Base-by-base conservation (phyloP, 2,329 filamentous ascomycete genomes). In the Alternaria consortialis region DNA sequence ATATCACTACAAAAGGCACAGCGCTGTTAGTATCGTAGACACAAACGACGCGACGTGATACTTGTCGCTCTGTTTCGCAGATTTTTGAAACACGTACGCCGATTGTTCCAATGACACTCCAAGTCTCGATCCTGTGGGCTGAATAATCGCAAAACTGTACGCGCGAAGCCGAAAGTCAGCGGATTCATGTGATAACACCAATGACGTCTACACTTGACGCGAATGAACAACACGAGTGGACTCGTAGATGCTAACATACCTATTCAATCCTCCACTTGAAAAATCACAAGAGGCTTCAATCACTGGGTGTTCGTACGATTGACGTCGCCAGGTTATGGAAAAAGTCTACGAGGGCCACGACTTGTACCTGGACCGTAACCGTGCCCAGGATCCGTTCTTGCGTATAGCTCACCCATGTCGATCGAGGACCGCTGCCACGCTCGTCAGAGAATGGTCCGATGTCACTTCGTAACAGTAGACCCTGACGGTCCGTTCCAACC, bases 361-460 rank as follows among this genome's bases (percentile, higher is more conserved):
- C 50, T 62, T 69, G 64, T 69, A 54, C 59, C 63, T 65, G 56
- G 62, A 61, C 63, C 60, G 56, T 63, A 55, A 44, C 57, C 67
- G 51, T 56, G 60, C 57, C 63, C 54, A 59, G 52, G 59, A 63
- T 68, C 60, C 63, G 60, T 55, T 55, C 46, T 54, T 67, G 60
- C 53, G 56, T 61, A 55, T 60, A 54, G 63, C 55, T 51, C 48
- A 65, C 57, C 65, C 70, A 67, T 72, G 63, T 68, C 59, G 25
- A 62, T 56, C 55, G 60, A 53, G 34, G 59, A 55, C 59, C 25
- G 55, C 62, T 68, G 63, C 68, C 60, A 62, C 47, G 44, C 69
- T 72, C 67, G 65, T 66, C 61, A 72, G 68, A 77, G 60, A 53
- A 69, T 76, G 66, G 67, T 69, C 68, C 70, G 72, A 75, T 66